Evolutionary conservation across 2,329 filamentous ascomycete species (phyloP).

Genomic region (Aspergillus jensenii): DNA sequence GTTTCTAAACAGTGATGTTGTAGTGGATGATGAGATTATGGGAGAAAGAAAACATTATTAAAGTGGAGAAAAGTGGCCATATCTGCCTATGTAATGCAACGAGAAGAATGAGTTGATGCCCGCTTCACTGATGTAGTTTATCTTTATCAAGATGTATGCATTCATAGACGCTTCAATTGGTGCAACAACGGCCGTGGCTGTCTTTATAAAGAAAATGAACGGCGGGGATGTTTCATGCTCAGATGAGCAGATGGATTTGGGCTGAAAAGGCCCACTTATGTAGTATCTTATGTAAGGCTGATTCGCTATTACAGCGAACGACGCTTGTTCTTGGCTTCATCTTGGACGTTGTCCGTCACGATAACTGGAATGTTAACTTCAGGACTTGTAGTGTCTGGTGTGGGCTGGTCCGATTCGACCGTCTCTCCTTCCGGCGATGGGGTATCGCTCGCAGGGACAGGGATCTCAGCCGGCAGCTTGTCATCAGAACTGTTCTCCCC

Average conservation of each 20-base stretch:
- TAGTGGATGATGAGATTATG: neutral
- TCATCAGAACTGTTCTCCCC: neutral
- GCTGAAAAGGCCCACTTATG: neutral
- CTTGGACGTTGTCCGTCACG: slow-evolving; percentile 16
- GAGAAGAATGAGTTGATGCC: neutral
- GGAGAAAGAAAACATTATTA: no score
- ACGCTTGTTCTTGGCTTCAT: slow-evolving; percentile 1
- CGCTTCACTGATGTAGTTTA: neutral
- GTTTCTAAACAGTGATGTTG: neutral
- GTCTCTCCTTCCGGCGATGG: slow-evolving; percentile 1
- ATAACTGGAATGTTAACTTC: slow-evolving; percentile 20
- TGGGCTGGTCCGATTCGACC: neutral
- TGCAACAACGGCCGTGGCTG: neutral
- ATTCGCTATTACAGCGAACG: neutral
- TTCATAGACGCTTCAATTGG: neutral
- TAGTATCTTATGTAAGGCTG: neutral
- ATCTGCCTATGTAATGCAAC: neutral
- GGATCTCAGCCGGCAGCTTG: neutral
- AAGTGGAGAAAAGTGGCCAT: neutral
- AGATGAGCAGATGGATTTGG: neutral
- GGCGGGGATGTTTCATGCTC: neutral
- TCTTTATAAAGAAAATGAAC: neutral
- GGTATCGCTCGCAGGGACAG: neutral
- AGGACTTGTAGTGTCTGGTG: neutral
- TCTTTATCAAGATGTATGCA: neutral